These are phyloP conservation scores for Ophiostoma australiae DNA, from an alignment of 2,329 filamentous ascomycete genomes.

Conservation along the genomic window DNA sequence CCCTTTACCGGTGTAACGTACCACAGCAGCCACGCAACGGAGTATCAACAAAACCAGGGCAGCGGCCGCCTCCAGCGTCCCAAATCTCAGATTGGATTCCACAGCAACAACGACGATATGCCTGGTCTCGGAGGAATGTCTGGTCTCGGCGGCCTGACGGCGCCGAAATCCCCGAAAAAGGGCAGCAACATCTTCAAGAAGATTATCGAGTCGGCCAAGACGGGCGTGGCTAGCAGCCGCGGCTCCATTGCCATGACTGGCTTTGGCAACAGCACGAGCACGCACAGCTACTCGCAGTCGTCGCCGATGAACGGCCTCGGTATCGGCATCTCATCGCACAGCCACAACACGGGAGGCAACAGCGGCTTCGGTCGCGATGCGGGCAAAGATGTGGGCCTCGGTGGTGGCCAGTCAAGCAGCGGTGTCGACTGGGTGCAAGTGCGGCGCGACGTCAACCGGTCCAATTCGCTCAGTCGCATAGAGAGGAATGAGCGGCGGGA, in stretches of 20 bases:
- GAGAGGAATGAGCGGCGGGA: slow-evolving; percentile 81
- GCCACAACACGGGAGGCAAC: slow-evolving; percentile 34
- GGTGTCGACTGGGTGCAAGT: slow-evolving; percentile 94
- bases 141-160: slow-evolving; percentile 70
- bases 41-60: slow-evolving; percentile 35
- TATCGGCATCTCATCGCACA: not conserved
- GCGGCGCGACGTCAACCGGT: slow-evolving; percentile 88
- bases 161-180: slow-evolving; percentile 68
- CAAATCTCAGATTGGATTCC: slow-evolving; percentile 62
- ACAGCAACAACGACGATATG: slow-evolving; percentile 46
- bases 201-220: slow-evolving; percentile 90
- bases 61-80: slow-evolving; percentile 36
- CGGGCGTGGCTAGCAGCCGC: slow-evolving; percentile 81
- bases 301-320: slow-evolving; percentile 42
- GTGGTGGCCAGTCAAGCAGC: slow-evolving; percentile 35
- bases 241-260: slow-evolving; percentile 69
- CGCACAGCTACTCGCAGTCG: slow-evolving; percentile 15
- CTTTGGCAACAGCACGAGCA: slow-evolving; percentile 37
- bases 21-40: slow-evolving; percentile 77
- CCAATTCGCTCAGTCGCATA: slow-evolving; percentile 85
- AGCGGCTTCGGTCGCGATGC: slow-evolving; percentile 37
- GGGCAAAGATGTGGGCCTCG: slow-evolving; percentile 63
- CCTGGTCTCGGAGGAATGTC: slow-evolving; percentile 43
- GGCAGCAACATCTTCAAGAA: slow-evolving; percentile 89
- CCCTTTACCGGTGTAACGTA: slow-evolving; percentile 79